Base-by-base conservation (phyloP, 2,329 filamentous ascomycete genomes). In the Sporothrix pallida region DNA sequence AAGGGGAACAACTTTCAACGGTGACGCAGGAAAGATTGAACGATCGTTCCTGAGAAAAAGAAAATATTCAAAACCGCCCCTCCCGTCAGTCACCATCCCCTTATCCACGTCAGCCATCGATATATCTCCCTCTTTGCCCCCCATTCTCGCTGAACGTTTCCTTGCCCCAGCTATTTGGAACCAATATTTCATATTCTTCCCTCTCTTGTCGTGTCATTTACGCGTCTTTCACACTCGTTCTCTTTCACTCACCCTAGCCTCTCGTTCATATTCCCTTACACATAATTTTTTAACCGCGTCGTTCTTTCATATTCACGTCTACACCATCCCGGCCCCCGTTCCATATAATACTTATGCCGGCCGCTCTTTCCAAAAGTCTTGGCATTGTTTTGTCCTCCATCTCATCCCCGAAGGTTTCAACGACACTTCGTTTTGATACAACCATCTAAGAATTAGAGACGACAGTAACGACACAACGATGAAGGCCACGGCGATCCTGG, bases 401-500 rank as follows among this genome's bases (percentile, higher is more conserved):
- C 44, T 68, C 60, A 50, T 50, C 20, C 9, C 23, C 13, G 31
- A 7, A 52, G 9, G 46, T n/a, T 10, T 37, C 20, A 15, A 52
- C 17, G 23, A 26, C 13, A 15, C 26, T 37, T 20, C 2, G 13
- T n/a, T 26, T 37, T 13, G 6, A 31, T 6, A 4, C n/a, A 26
- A 12, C 7, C 15, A 20, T 12, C 20, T 37, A 31, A 7, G 4
- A 52, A 7, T 12, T 4, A 10, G 46, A n/a, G 37, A 54, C 37
- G 71, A 58, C 37, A 31, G 9, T 1, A 42, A 15, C 12, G 52
- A 50, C 20, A 58, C 17, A 31, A 60, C 7, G 2, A 71, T 48
- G 67, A 73, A 60, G 68, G 60, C 44, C 17, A 52, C 46, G 37
- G 26, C 26, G 3, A 44, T 71, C 17, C 26, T 76, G 10, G 58